A percentile compares a stretch with the other conserved stretches of the same genome.
These are phyloP conservation scores for Talaromyces adpressus DNA, from an alignment of 495 filamentous ascomycete species.

Conservation along the genomic window DNA sequence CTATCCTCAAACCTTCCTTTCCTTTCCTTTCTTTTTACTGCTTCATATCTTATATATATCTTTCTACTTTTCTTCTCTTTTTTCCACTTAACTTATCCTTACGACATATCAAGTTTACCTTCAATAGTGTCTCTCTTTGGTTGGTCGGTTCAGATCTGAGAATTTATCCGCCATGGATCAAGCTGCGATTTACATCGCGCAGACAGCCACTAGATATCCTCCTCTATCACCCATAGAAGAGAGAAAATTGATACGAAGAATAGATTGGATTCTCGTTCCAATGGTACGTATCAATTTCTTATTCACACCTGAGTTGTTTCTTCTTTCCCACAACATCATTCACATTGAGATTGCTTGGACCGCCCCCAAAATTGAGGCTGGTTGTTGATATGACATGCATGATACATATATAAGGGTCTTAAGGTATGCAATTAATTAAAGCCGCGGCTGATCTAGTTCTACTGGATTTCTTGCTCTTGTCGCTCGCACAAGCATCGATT, in stretches of 20 bases:
- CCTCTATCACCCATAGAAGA: slow-evolving; percentile 19
- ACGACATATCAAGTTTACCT: background rate
- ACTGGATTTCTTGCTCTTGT: background rate
- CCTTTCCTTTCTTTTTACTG: background rate
- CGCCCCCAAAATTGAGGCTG: background rate
- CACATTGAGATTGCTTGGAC: background rate
- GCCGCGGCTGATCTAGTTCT: background rate
- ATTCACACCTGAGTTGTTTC: background rate
- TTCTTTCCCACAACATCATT: background rate
- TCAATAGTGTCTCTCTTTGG: background rate
- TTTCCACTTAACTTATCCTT: background rate
- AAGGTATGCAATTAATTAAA: background rate
- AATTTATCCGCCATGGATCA: slow-evolving; percentile 6
- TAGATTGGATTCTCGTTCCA: slow-evolving; percentile 35
- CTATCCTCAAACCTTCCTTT: background rate
- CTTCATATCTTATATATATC: background rate
- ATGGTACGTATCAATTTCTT: slow-evolving; percentile 20
- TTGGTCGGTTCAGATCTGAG: background rate
- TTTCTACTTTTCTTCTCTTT: background rate
- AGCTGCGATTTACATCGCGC: slow-evolving; percentile 7
- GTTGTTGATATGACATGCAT: background rate
- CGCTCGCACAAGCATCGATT: background rate
- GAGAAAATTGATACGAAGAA: slow-evolving; percentile 29
- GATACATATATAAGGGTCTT: background rate
- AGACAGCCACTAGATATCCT: slow-evolving; percentile 2